Percentiles rank a stretch among this genome's conserved stretches.
These are phyloP conservation scores for Stagonosporopsis chrysanthemi DNA, from an alignment of 2,329 filamentous ascomycete species.

Conservation along the genomic window DNA sequence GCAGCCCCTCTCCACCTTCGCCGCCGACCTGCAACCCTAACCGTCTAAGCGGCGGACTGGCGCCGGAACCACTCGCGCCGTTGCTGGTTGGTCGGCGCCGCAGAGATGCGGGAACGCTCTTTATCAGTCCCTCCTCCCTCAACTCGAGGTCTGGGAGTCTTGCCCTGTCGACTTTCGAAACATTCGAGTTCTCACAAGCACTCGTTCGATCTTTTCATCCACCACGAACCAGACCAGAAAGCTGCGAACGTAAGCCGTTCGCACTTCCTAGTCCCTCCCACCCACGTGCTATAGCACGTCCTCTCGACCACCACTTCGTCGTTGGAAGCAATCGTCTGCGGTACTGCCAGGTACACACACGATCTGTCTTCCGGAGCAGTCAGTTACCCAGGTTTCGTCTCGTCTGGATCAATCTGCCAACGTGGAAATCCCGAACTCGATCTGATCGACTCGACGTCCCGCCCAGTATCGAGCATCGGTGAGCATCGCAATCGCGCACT, in stretches of 20 bases:
- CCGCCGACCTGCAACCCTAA: slow-evolving; percentile 19
- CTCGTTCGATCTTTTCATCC: neutral
- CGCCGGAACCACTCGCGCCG: slow-evolving; percentile 11
- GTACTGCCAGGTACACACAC: slow-evolving; percentile 24
- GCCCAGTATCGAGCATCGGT: slow-evolving; percentile 24
- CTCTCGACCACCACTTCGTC: neutral
- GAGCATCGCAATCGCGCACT: slow-evolving; percentile 19
- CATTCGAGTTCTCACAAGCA: slow-evolving; percentile 3
- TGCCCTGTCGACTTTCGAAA: neutral
- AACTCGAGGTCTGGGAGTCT: neutral
- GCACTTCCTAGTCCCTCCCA: neutral
- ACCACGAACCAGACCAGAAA: neutral
- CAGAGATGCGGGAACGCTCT: slow-evolving; percentile 3
- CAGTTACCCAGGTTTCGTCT: neutral
- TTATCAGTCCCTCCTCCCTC: slow-evolving; percentile 15
- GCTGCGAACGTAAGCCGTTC: slow-evolving; percentile 13
- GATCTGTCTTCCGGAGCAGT: slow-evolving; percentile 15
- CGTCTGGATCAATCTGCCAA: slow-evolving; percentile 1
- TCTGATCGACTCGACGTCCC: slow-evolving; percentile 20
- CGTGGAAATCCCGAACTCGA: neutral
- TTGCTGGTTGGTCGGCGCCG: slow-evolving; percentile 12
- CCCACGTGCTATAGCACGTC: slow-evolving; percentile 11
- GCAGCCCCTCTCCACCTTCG: slow-evolving; percentile 11
- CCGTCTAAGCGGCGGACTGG: slow-evolving; percentile 13
- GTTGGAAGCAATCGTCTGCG: slow-evolving; percentile 22